Base-by-base conservation (phyloP, 169 alveolate genomes). In the Plasmodium falciparum region DNA sequence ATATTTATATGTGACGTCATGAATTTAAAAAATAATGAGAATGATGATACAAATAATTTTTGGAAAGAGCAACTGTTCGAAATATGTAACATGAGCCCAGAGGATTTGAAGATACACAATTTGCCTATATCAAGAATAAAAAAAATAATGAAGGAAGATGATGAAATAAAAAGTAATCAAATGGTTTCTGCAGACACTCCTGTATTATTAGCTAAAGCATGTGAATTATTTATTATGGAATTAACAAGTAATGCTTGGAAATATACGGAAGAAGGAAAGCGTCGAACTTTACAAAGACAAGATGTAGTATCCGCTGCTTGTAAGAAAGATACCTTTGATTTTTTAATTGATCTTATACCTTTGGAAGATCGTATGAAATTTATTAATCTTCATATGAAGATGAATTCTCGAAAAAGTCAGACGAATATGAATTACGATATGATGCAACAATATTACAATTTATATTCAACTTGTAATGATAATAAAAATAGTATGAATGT, bases 171-270 rank as follows among this genome's bases (percentile, higher is more conserved):
- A 76, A 96, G 93, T 43, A 20, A 12, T 52, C 88, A 96, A 96
- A 97, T 97, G 99, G 96, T 98, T 20, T 95, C 98, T 88, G 97
- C 98, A 54, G 99, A 98, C 90, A 97, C 99, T 5, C 99, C 99
- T 24, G 98, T 97, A 9, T 75, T 98, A 62, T 95, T 98, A 93
- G 99, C 99, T 5, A 98, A 98, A 86, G 99, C 99, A 22, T 98
- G 99, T 78, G 99, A 98, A 92, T 92, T 98, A 95, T 97, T 98
- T 88, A 97, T 98, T 63, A 97, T 96, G 89, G 99, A 98, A 88
- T 88, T 98, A 92, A 97, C 99, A 15, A 96, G 94, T 76, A 93
- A 97, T 74, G 97, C 99, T 0, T 98, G 99, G 97, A 93, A 93
- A 26, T 96, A 96, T 74, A 97, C 99, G n/a, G 95, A 95, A 66